Conservation (phyloP, 2,329 filamentous ascomycete genomes). For the Akanthomyces uredinophilus region DNA sequence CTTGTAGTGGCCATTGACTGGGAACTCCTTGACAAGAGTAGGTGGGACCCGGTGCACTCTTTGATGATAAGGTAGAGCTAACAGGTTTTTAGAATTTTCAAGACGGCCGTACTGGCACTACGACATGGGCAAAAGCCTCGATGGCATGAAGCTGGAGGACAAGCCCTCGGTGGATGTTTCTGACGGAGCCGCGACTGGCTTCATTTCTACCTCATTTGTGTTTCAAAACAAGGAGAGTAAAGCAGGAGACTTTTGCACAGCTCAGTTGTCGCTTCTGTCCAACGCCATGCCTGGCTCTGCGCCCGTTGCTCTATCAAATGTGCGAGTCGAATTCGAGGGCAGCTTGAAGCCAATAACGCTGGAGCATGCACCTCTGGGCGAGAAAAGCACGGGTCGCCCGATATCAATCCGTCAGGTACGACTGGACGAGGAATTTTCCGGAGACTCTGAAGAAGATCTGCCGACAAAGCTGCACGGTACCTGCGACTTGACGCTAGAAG, state of each 20-base stretch:
- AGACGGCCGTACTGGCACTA: constrained; percentile 55
- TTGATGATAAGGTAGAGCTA: neutral
- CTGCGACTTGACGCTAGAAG: constrained; percentile 59
- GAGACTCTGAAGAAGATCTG: constrained; percentile 25
- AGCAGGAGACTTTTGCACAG: constrained; percentile 54
- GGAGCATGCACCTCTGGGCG: constrained; percentile 32
- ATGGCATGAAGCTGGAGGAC: constrained; percentile 39
- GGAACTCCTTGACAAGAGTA: constrained; percentile 57
- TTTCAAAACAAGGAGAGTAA: constrained; percentile 56
- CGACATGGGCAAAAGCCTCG: constrained; percentile 52
- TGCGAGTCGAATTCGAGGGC: constrained; percentile 53
- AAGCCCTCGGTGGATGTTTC: constrained; percentile 48
- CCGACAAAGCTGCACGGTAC: constrained; percentile 44
- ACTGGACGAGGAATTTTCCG: constrained; percentile 28
- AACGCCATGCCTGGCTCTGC: constrained; percentile 48
- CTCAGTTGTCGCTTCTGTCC: constrained; percentile 55
- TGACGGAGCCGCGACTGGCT: constrained; percentile 47
- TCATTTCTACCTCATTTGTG: constrained; percentile 50
- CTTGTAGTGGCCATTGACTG: constrained; percentile 59
- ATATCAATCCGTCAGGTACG: constrained; percentile 24
- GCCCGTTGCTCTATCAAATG: constrained; percentile 45
- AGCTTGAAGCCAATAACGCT: constrained; percentile 52
- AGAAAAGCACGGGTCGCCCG: constrained; percentile 16
- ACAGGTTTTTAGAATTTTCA: constrained; percentile 41
- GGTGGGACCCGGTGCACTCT: constrained; percentile 25